A percentile compares a stretch with the other conserved stretches of the same genome.
Conservation (phyloP, 345 rosid genomes). For the Psidium friedrichsthalianum region DNA sequence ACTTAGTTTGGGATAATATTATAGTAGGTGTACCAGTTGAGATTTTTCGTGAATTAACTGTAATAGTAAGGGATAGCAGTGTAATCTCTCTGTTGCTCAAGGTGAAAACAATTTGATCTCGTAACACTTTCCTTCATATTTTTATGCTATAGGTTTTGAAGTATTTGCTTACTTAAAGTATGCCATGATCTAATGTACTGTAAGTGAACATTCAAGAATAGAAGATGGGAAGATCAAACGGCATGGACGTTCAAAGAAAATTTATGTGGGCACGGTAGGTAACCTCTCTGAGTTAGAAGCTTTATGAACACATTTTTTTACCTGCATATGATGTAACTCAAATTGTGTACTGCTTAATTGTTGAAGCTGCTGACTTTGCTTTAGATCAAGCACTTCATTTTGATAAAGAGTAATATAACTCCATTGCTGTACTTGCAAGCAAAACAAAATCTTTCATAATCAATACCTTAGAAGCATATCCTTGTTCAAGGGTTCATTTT, state of each 20-base stretch:
- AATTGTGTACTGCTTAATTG: neutral
- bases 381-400: neutral
- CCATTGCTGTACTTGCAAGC: neutral
- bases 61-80: neutral
- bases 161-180: neutral
- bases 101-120: neutral
- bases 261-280: neutral
- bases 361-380: neutral
- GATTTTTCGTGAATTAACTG: no score
- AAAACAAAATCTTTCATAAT: neutral
- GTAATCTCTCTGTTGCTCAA: neutral
- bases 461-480: neutral
- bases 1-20: no score
- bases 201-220: neutral
- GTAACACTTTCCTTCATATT: neutral
- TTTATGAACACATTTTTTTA: neutral
- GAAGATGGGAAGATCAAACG: neutral
- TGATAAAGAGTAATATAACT: neutral
- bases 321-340: neutral
- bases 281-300: neutral
- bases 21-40: accelerated
- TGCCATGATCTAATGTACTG: neutral
- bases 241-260: neutral
- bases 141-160: neutral
- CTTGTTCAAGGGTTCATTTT: neutral